Conservation (phyloP, 805 yeast genomes). For the Kuraishia borneana region DNA sequence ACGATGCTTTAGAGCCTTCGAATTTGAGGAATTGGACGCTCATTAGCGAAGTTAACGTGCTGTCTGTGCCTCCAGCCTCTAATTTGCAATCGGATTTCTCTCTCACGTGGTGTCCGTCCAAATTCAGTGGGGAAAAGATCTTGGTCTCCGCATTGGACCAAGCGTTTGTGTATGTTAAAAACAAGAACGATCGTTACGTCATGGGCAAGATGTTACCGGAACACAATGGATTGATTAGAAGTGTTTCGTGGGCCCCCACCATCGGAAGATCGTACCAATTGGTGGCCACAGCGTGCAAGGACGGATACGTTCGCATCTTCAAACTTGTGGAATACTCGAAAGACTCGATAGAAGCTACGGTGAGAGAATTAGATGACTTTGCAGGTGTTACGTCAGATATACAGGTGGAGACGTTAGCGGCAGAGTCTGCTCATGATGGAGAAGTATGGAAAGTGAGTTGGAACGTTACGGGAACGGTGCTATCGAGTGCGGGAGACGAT, state of each 20-base stretch:
- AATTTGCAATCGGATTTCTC: conserved; percentile 80
- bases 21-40: conserved; percentile 76
- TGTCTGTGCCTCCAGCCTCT: conserved; percentile 63
- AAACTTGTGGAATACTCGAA: conserved; percentile 41
- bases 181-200: conserved; percentile 37
- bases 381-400: conserved; percentile 4
- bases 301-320: conserved; percentile 82
- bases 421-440: conserved; percentile 65
- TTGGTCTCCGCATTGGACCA: conserved; percentile 82
- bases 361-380: background rate
- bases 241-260: conserved; percentile 93
- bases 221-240: conserved; percentile 77
- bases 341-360: conserved; percentile 1
- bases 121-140: conserved; percentile 69
- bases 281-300: conserved; percentile 93
- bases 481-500: conserved; percentile 93
- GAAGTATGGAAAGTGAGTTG: conserved; percentile 96
- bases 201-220: conserved; percentile 64
- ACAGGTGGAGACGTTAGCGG: conserved; percentile 50
- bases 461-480: conserved; percentile 87
- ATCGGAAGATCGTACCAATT: conserved; percentile 85
- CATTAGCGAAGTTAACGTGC: conserved; percentile 56
- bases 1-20: conserved; percentile 86
- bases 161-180: conserved; percentile 59
- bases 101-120: conserved; percentile 84